Percentiles rank a stretch among this genome's conserved stretches.
Conservation (phyloP, 306 rosid genomes). For the Inga leiocalycina region DNA sequence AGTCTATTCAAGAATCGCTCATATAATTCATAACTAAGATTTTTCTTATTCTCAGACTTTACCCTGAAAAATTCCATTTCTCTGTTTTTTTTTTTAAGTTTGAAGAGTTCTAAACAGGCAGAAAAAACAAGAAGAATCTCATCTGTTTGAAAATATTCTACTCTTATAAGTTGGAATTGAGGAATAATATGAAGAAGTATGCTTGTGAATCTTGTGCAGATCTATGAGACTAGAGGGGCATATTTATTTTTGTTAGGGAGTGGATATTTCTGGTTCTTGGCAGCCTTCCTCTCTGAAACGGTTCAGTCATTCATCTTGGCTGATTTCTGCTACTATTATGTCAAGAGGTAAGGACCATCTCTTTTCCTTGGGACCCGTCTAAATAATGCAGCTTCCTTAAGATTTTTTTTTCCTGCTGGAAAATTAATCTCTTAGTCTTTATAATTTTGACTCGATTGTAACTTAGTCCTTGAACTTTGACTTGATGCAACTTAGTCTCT, state of each 20-base stretch:
- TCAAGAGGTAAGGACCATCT: constrained; percentile 51
- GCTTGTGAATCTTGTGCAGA: constrained; percentile 42
- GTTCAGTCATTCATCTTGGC: constrained; percentile 78
- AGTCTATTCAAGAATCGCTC: too few relatives aligned
- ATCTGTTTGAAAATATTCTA: neutral
- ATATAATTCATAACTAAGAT: too few relatives aligned
- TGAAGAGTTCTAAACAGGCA: too few relatives aligned
- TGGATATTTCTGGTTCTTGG: constrained; percentile 61
- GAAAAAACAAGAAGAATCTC: neutral
- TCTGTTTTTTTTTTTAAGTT: too few relatives aligned
- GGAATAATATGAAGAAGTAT: neutral
- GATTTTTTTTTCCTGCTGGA: neutral
- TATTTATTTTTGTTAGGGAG: constrained; percentile 44
- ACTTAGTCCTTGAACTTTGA: neutral
- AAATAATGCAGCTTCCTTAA: neutral
- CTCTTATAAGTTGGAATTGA: neutral
- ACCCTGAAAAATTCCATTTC: too few relatives aligned
- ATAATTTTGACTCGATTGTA: too few relatives aligned
- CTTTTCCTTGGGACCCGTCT: neutral
- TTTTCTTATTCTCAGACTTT: too few relatives aligned
- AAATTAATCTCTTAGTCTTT: too few relatives aligned
- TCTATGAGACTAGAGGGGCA: constrained; percentile 54
- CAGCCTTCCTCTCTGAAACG: constrained; percentile 58
- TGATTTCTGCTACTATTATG: constrained; percentile 85
- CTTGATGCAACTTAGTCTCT: neutral